A percentile compares a stretch with the other conserved stretches of the same genome.
Evolutionary conservation across 2,329 filamentous ascomycete genomes (phyloP).

Genomic region (Nemania abortiva): DNA sequence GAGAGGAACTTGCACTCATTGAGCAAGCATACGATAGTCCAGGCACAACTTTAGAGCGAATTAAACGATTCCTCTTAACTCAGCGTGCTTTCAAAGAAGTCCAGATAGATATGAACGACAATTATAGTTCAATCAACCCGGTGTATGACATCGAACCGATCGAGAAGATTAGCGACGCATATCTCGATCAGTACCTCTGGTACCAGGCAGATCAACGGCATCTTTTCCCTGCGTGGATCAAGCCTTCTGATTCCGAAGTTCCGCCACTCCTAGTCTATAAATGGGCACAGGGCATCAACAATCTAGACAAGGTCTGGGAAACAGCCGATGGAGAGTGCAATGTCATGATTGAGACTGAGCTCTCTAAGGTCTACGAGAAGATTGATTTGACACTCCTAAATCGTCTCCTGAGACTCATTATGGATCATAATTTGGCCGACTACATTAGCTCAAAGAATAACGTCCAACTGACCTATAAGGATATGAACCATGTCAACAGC

Average conservation of each 20-base stretch:
- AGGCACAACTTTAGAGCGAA: slow-evolving; percentile 92
- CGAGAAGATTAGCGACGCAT: slow-evolving; percentile 99
- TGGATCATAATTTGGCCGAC: slow-evolving; percentile 99
- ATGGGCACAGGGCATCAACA: slow-evolving; percentile 99
- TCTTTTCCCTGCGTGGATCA: slow-evolving; percentile 98
- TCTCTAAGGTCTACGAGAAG: slow-evolving; percentile 99
- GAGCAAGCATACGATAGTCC: slow-evolving; percentile 99
- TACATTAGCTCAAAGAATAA: slow-evolving; percentile 99
- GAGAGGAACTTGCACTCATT: slow-evolving; percentile 95
- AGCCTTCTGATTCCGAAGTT: slow-evolving; percentile 97
- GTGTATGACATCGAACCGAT: slow-evolving; percentile 99
- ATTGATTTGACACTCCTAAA: slow-evolving; percentile 97
- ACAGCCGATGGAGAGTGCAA: slow-evolving; percentile 95
- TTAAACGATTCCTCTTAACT: slow-evolving; percentile 96
- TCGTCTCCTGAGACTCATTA: slow-evolving; percentile 90
- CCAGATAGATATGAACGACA: slow-evolving; percentile 99
- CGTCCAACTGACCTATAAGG: slow-evolving; percentile 98
- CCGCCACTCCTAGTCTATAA: slow-evolving; percentile 96
- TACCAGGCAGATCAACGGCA: slow-evolving; percentile 98
- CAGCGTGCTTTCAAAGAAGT: slow-evolving; percentile 99
- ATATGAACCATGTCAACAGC: slow-evolving; percentile 99
- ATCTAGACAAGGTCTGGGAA: slow-evolving; percentile 94
- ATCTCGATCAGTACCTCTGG: slow-evolving; percentile 98
- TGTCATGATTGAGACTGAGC: slow-evolving; percentile 96
- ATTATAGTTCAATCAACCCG: slow-evolving; percentile 98